Conservation (phyloP, 1,284 basidiomycete genomes). For the Pseudozyma tsukubaensis region DNA sequence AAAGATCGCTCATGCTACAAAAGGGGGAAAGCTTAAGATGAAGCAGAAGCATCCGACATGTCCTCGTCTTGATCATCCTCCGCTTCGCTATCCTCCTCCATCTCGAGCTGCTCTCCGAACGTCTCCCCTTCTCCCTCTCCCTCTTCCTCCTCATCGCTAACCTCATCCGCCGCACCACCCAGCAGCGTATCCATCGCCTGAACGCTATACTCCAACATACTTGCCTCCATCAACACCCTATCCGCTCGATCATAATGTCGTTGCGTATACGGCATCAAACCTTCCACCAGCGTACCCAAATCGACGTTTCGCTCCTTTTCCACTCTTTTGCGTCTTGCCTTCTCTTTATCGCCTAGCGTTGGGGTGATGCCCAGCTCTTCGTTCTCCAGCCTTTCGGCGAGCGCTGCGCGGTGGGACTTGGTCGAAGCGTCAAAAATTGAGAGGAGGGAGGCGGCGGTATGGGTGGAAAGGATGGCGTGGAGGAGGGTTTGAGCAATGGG, state of each 20-base stretch:
- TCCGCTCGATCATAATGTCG: constrained; percentile 88
- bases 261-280: constrained; percentile 91
- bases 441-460: constrained; percentile 79
- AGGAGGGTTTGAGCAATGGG: constrained; percentile 87
- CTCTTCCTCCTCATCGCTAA: constrained; percentile 6
- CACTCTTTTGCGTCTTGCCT: constrained; percentile 40
- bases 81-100: not conserved
- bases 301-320: constrained; percentile 71
- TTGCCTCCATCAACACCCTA: constrained; percentile 88
- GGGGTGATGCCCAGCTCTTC: constrained; percentile 30
- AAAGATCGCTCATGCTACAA: too few species aligned
- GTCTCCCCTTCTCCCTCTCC: constrained; percentile 6
- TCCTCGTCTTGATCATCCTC: constrained; percentile 10
- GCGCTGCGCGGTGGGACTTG: constrained; percentile 10
- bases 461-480: constrained; percentile 82
- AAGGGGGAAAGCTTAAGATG: not conserved
- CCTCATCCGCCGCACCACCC: constrained; percentile 47
- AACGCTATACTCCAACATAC: constrained; percentile 89
- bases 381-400: constrained; percentile 26
- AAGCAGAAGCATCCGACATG: constrained; percentile 20
- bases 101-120: constrained; percentile 23
- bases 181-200: constrained; percentile 82
- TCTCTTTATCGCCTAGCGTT: constrained; percentile 9
- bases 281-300: constrained; percentile 78
- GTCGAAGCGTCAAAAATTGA: constrained; percentile 74